Base-by-base conservation (phyloP, 306 rosid genomes). In the Fragaria ananassa region DNA sequence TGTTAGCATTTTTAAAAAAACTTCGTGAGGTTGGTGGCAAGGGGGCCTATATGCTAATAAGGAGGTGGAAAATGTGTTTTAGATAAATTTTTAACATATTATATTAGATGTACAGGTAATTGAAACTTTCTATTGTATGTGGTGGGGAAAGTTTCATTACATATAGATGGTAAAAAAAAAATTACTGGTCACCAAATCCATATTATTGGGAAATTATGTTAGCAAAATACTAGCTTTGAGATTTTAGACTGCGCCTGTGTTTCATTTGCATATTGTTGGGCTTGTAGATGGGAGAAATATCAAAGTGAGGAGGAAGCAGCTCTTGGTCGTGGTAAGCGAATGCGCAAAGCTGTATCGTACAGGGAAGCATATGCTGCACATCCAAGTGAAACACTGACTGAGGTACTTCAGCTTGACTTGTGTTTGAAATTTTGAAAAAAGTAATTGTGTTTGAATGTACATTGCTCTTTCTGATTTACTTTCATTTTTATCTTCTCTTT, bases 311-410 rank as follows among this genome's bases (percentile, higher is more conserved):
- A 93, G 87, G 98, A 89, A 88, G 99, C 99, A 68, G 88, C 80
- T 65, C 99, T 93, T 87, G 99, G 99, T 75, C 93, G 99, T 31
- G 99, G 99, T 80, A 96, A 96, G 87, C 96, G 99, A 66, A 91
- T 72, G 82, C 89, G 99, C 63, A 96, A 96, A 89, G 97, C 98
- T 69, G 96, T 96, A 74, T 96, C 99, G 29, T 96, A 96, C 44
- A 86, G 99, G 84, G 99, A 96, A 86, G 96, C 80, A 71, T 96
- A 89, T 83, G 98, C 96, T 77, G 83, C 93, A 79, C 97, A 96
- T 84, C 90, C 96, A 65, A 85, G 78, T 77, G 97, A 86, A 92
- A 76, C 88, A 50, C 57, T 89, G 87, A 88, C 78, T 79, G 98
- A 90, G 99, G 99, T 96, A 88, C 75, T 61, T 79, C 51, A 42